A percentile compares a stretch with the other conserved stretches of the same genome.
These are phyloP conservation scores for Cercospora brassicicola DNA, from an alignment of 2,329 filamentous ascomycete genomes.

Conservation along the genomic window DNA sequence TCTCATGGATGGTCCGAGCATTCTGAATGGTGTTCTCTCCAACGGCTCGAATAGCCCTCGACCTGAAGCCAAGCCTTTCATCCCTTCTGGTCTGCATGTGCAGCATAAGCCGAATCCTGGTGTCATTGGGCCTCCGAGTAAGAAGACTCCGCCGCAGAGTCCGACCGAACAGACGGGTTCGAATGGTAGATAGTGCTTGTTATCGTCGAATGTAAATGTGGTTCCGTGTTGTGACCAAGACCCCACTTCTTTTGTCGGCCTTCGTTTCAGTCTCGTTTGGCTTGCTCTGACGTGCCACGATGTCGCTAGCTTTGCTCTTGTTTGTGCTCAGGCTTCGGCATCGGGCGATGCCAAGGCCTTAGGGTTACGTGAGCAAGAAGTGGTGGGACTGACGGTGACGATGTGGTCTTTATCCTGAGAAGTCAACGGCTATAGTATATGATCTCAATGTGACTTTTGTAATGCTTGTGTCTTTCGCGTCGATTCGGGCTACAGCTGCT, in stretches of 20 bases:
- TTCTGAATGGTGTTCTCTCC: constrained; percentile 14
- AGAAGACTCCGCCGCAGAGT: constrained; percentile 29
- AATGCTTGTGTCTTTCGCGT: background rate
- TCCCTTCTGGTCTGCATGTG: constrained; percentile 22
- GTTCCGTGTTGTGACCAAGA: constrained; percentile 11
- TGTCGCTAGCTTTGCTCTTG: background rate
- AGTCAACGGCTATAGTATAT: background rate
- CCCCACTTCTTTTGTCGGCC: background rate
- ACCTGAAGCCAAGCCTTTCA: constrained; percentile 38
- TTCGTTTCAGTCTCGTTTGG: background rate
- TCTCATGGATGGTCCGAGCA: constrained; percentile 28
- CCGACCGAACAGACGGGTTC: constrained; percentile 26
- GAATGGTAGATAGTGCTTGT: constrained; percentile 33
- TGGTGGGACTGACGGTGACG: background rate
- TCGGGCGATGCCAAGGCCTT: background rate
- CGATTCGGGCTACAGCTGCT: background rate
- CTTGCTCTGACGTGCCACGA: background rate
- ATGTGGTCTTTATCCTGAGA: background rate
- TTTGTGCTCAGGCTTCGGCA: background rate
- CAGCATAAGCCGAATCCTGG: constrained; percentile 20
- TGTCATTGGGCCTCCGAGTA: constrained; percentile 32
- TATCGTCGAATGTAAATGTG: constrained; percentile 24
- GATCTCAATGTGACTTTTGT: background rate
- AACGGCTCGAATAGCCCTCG: constrained; percentile 39
- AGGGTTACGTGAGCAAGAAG: constrained; percentile 2